Conservation (phyloP, 768 basidiomycete species). For the Podaxis sp. region DNA sequence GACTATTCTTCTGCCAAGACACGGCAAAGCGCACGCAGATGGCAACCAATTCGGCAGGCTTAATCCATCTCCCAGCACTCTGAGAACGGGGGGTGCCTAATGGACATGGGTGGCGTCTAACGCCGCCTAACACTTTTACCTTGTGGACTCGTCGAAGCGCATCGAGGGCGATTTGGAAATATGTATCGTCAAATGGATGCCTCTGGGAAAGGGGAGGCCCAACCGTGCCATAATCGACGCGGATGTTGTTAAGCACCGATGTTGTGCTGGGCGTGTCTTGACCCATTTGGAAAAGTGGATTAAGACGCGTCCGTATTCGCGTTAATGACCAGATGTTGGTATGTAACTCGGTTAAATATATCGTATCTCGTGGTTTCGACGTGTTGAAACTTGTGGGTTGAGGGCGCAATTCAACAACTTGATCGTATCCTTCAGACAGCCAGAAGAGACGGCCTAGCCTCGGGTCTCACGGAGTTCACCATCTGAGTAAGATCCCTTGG, state of each 20-base stretch:
- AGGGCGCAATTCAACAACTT: neutral
- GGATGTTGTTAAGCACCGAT: slow-evolving; percentile 11
- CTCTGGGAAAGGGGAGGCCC: neutral
- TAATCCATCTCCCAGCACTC: too few relatives aligned
- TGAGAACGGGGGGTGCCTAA: too few relatives aligned
- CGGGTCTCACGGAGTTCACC: neutral
- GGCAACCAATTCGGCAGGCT: neutral
- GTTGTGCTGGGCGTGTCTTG: neutral
- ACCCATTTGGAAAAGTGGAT: slow-evolving; percentile 5
- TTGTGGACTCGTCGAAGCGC: neutral
- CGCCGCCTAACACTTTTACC: neutral
- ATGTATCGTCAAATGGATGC: neutral
- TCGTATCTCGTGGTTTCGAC: neutral
- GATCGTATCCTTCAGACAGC: neutral
- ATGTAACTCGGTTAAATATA: neutral
- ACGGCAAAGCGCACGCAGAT: too few relatives aligned
- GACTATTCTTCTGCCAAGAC: too few relatives aligned
- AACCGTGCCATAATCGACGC: neutral
- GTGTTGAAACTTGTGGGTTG: neutral
- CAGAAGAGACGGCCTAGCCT: neutral
- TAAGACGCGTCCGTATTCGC: neutral
- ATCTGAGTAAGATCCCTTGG: too few relatives aligned
- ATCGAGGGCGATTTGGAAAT: neutral
- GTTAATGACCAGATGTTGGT: neutral
- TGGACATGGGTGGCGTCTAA: neutral